phyloP scores from a whole-genome alignment of 768 basidiomycete species.

The Russula earlei region DNA sequence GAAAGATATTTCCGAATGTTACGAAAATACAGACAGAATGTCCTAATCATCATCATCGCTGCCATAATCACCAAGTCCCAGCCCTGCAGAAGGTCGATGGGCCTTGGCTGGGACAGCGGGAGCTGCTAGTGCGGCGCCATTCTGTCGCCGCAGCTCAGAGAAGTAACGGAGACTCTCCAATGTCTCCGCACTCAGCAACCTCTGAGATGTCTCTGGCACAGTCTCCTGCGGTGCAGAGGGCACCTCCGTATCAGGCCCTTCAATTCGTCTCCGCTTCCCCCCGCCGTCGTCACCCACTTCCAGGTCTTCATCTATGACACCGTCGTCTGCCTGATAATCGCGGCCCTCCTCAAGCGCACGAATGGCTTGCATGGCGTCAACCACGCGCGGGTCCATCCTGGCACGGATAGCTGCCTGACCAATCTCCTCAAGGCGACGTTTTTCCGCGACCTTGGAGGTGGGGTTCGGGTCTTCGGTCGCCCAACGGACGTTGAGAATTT shows the following conservation, averaged over 20 bases:
- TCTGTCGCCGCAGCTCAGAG: conserved; percentile 72
- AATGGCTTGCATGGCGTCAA: conserved; percentile 81
- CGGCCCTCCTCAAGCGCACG: conserved; percentile 83
- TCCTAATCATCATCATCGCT: conserved; percentile 52
- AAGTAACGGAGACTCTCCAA: conserved; percentile 87
- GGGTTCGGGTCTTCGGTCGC: conserved; percentile 99
- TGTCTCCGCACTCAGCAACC: conserved; percentile 75
- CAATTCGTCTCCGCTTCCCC: conserved; percentile 30
- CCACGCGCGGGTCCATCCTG: conserved; percentile 76
- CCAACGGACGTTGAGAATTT: conserved; percentile 98
- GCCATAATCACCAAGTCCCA: conserved; percentile 68
- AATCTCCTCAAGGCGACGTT: conserved; percentile 68
- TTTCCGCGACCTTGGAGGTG: conserved; percentile 76
- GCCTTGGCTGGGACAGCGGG: conserved; percentile 24
- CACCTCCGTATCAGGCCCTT: conserved; percentile 22
- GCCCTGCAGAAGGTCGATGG: conserved; percentile 33
- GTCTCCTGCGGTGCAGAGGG: conserved; percentile 5
- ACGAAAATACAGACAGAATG: neutral
- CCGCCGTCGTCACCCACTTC: conserved; percentile 29
- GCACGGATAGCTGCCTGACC: conserved; percentile 83
- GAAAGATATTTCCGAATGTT: neutral
- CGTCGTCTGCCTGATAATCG: conserved; percentile 16
- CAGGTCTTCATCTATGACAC: conserved; percentile 26
- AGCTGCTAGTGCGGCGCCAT: conserved; percentile 30
- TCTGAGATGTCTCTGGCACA: conserved; percentile 28